A percentile compares a stretch with the other conserved stretches of the same genome.
These are phyloP conservation scores for Hymenoscyphus repandus DNA, from an alignment of 2,329 filamentous ascomycete species.

Conservation along the genomic window DNA sequence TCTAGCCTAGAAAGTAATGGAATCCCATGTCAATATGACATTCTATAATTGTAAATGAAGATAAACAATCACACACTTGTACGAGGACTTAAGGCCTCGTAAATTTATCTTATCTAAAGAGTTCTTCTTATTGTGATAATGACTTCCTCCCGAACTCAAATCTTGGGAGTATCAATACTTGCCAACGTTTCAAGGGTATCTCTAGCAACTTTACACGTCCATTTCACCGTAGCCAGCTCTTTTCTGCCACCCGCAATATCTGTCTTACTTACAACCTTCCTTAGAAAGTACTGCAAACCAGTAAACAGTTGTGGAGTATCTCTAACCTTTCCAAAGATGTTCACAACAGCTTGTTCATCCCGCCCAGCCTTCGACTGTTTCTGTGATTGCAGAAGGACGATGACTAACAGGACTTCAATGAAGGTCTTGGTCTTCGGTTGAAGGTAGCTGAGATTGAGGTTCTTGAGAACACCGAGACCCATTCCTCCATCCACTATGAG, in stretches of 20 bases:
- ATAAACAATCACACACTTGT: too few relatives aligned
- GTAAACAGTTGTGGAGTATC: constrained; percentile 63
- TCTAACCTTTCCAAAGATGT: constrained; percentile 60
- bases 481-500: constrained; percentile 57
- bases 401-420: constrained; percentile 74
- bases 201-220: constrained; percentile 41
- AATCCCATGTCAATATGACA: too few relatives aligned
- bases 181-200: constrained; percentile 26
- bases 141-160: background rate
- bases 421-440: constrained; percentile 73
- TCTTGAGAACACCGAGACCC: constrained; percentile 56
- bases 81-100: too few relatives aligned
- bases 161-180: constrained; percentile 13
- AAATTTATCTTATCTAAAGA: too few relatives aligned
- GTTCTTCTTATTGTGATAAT: too few relatives aligned
- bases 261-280: constrained; percentile 66
- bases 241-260: constrained; percentile 45
- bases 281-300: constrained; percentile 74
- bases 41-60: too few relatives aligned
- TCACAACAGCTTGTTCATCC: constrained; percentile 54
- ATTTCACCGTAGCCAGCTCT: constrained; percentile 43
- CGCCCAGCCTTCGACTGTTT: constrained; percentile 41
- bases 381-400: constrained; percentile 63
- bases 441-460: constrained; percentile 73
- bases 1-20: too few relatives aligned